A percentile compares a stretch with the other conserved stretches of the same genome.
Evolutionary conservation across 1,139 yeast species (phyloP).

Genomic region (Petasospora rhodanensis): DNA sequence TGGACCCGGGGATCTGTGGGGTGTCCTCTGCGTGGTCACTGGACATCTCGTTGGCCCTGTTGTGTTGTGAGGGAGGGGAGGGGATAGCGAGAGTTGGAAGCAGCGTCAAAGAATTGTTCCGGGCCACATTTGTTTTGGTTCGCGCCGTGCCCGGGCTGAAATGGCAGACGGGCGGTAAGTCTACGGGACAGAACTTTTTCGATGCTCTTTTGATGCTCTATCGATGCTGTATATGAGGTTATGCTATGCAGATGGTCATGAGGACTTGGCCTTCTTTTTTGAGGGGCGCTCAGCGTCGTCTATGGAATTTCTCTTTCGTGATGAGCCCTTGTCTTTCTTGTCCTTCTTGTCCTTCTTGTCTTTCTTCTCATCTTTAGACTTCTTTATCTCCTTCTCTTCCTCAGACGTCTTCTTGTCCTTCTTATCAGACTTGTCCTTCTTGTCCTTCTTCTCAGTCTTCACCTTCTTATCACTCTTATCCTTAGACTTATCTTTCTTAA

Average conservation of each 20-base stretch:
- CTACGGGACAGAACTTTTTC: no score
- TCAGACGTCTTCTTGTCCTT: conserved; percentile 40
- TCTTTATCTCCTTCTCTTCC: conserved; percentile 31
- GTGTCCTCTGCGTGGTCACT: neutral
- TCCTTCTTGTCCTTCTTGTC: conserved; percentile 27
- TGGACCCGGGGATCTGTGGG: neutral
- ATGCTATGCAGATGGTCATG: no score
- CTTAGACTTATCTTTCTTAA: conserved; percentile 32
- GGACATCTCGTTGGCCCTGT: neutral
- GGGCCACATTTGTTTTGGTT: conserved; percentile 12
- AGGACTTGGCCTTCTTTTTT: no score
- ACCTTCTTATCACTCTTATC: conserved; percentile 26
- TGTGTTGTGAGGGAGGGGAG: no score
- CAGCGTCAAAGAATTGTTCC: no score
- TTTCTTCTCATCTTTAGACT: conserved; percentile 36
- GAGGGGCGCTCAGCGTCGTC: no score
- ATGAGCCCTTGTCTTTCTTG: conserved; percentile 25
- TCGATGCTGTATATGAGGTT: no score
- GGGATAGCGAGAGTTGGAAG: no score
- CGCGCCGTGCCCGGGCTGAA: conserved; percentile 1
- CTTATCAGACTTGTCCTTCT: conserved; percentile 36
- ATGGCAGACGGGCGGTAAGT: conserved; percentile 4
- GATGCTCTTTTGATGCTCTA: no score
- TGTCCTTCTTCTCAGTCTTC: conserved; percentile 24
- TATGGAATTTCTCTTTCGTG: no score